Evolutionary conservation across 2,329 filamentous ascomycete species (phyloP).

Genomic region (Coleophoma crateriformis): DNA sequence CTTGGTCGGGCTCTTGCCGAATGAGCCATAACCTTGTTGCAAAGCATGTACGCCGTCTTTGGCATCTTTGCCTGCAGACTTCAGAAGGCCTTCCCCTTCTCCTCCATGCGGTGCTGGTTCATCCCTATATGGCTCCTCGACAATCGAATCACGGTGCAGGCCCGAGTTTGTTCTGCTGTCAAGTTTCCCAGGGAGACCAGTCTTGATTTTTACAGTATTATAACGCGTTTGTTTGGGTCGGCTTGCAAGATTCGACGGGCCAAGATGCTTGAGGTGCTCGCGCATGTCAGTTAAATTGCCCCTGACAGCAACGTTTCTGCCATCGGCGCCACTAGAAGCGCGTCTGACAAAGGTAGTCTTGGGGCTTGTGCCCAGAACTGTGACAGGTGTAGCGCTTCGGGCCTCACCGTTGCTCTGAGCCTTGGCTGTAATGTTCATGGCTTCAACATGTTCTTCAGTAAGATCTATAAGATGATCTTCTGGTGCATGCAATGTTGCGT

Average conservation of each 20-base stretch:
- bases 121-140: constrained; percentile 34
- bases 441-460: constrained; percentile 33
- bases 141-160: constrained; percentile 31
- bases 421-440: constrained; percentile 14
- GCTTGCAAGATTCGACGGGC: constrained; percentile 61
- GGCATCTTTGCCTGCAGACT: constrained; percentile 48
- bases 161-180: constrained; percentile 28
- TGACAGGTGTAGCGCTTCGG: constrained; percentile 8
- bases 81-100: constrained; percentile 46
- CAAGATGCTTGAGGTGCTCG: constrained; percentile 58
- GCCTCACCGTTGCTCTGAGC: constrained; percentile 7
- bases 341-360: constrained; percentile 53
- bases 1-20: constrained; percentile 13
- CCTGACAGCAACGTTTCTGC: constrained; percentile 49
- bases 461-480: constrained; percentile 37
- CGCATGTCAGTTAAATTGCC: constrained; percentile 58
- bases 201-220: constrained; percentile 64
- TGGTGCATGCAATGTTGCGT: constrained; percentile 22
- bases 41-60: constrained; percentile 63
- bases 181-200: constrained; percentile 22
- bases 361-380: constrained; percentile 20
- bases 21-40: constrained; percentile 47
- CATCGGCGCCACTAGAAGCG: constrained; percentile 49
- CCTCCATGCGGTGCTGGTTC: constrained; percentile 40
- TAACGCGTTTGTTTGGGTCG: constrained; percentile 58